phyloP scores from a whole-genome alignment of 2,329 filamentous ascomycete species.

The Colletotrichum melonis region DNA sequence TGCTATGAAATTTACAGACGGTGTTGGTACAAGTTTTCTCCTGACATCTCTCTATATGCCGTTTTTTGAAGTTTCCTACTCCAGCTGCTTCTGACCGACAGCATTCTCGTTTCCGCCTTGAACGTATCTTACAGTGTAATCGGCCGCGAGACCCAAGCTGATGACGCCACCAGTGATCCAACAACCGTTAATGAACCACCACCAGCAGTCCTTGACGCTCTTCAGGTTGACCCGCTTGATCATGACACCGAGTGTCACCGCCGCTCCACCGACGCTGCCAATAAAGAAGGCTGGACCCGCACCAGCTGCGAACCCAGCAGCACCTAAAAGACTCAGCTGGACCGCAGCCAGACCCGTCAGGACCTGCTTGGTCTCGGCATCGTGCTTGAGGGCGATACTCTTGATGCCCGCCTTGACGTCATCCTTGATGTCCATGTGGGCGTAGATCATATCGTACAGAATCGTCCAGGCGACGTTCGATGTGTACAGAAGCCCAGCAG shows the following conservation, averaged over 20 bases:
- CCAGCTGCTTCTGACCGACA: background rate
- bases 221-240: constrained; percentile 75
- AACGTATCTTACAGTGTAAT: constrained; percentile 68
- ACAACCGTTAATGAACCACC: constrained; percentile 81
- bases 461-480: constrained; percentile 90
- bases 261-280: constrained; percentile 74
- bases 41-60: background rate
- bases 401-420: constrained; percentile 90
- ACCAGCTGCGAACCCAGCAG: constrained; percentile 75
- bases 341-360: constrained; percentile 75
- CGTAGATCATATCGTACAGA: constrained; percentile 93
- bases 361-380: constrained; percentile 80
- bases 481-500: constrained; percentile 77
- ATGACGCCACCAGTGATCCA: constrained; percentile 75
- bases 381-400: constrained; percentile 85
- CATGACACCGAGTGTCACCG: constrained; percentile 72
- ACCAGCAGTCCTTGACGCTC: constrained; percentile 76
- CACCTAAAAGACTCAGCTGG: constrained; percentile 77
- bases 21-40: constrained; percentile 25
- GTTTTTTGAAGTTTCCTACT: background rate
- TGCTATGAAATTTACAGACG: constrained; percentile 35
- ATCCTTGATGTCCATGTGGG: constrained; percentile 90
- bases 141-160: constrained; percentile 66
- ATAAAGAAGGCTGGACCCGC: constrained; percentile 76
- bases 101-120: constrained; percentile 42